These are phyloP conservation scores for Trichoderma atrobrunneum DNA, from an alignment of 2,329 filamentous ascomycete species.

Conservation along the genomic window DNA sequence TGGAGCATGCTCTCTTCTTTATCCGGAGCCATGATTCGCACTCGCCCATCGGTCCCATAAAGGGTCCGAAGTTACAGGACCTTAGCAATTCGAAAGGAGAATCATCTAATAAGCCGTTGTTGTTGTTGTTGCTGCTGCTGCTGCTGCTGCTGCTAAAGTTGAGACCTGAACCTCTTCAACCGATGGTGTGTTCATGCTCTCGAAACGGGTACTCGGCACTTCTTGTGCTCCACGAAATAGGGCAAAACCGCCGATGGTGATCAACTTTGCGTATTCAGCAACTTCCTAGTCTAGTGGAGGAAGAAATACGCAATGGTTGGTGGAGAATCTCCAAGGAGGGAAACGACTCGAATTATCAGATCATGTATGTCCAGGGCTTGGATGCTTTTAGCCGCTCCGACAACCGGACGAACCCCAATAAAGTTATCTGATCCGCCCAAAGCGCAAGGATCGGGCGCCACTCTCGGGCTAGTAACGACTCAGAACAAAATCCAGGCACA, in stretches of 20 bases:
- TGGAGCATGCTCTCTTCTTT: not conserved
- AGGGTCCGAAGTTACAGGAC: not conserved
- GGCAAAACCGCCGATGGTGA: not conserved
- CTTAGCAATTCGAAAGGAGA: not conserved
- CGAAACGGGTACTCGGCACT: not conserved
- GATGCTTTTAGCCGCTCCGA: constrained; percentile 8
- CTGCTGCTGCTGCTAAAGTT: not conserved
- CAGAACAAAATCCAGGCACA: not conserved
- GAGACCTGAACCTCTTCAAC: not conserved
- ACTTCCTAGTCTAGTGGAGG: not conserved
- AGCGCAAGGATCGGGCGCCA: not conserved
- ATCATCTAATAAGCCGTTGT: not conserved
- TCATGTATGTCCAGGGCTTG: not conserved
- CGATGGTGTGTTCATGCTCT: not conserved
- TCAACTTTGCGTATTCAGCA: not conserved
- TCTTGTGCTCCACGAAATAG: not conserved
- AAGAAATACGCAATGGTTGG: not conserved
- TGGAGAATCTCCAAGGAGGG: not conserved
- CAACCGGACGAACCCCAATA: constrained; percentile 17
- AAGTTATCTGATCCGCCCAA: constrained; percentile 27
- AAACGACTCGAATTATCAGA: not conserved
- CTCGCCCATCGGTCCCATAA: not conserved
- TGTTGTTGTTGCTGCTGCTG: not conserved
- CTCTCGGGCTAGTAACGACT: not conserved
- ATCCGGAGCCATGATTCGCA: not conserved